phyloP scores from a whole-genome alignment of 2,329 filamentous ascomycete genomes.

The Cladophialophora exuberans region DNA sequence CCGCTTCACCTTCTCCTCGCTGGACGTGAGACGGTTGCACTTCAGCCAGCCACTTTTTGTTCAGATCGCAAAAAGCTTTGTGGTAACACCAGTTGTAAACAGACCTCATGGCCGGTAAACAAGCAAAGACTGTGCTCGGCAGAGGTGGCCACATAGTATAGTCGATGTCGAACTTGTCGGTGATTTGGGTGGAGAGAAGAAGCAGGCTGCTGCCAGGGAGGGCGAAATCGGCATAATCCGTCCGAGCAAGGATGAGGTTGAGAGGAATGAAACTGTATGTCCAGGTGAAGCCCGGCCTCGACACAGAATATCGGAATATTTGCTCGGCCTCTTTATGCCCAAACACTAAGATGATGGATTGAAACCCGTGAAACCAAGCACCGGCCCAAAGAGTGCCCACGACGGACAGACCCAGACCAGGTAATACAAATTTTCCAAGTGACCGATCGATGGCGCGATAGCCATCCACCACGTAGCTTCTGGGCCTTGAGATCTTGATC shows the following conservation, averaged over 20 bases:
- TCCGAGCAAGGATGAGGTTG: slow-evolving; percentile 68
- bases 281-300: slow-evolving; percentile 49
- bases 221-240: slow-evolving; percentile 64
- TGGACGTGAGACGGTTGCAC: slow-evolving; percentile 58
- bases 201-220: slow-evolving; percentile 65
- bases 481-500: slow-evolving; percentile 75
- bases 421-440: slow-evolving; percentile 64
- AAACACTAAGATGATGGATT: slow-evolving; percentile 68
- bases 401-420: slow-evolving; percentile 60
- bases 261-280: slow-evolving; percentile 70
- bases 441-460: slow-evolving; percentile 62
- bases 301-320: slow-evolving; percentile 52
- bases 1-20: slow-evolving; percentile 36
- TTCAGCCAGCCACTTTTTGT: slow-evolving; percentile 65
- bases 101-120: slow-evolving; percentile 67
- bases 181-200: slow-evolving; percentile 54
- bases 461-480: slow-evolving; percentile 71
- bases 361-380: slow-evolving; percentile 61
- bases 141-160: slow-evolving; percentile 68
- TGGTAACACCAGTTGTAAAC: slow-evolving; percentile 67
- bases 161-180: slow-evolving; percentile 48
- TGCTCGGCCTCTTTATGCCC: slow-evolving; percentile 62
- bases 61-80: slow-evolving; percentile 59
- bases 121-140: slow-evolving; percentile 66
- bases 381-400: slow-evolving; percentile 54